Conservation (phyloP, 495 filamentous ascomycete genomes). For the Chaetomium fimeti region DNA sequence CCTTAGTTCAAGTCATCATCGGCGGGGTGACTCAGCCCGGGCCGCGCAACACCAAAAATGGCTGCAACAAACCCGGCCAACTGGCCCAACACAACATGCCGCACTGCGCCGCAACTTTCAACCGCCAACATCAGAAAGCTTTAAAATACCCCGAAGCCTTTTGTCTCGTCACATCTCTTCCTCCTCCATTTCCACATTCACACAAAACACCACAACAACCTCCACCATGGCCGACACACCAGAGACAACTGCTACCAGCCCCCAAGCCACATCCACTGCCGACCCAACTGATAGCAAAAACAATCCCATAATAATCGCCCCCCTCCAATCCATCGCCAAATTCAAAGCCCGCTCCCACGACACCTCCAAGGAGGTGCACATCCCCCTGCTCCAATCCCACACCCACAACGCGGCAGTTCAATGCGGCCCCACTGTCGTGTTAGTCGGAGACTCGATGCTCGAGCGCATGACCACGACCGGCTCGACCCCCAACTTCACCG, state of each 20-base stretch:
- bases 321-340: constrained; percentile 18
- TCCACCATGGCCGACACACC: neutral
- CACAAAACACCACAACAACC: neutral
- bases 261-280: neutral
- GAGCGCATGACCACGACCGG: constrained; percentile 36
- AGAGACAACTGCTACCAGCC: neutral
- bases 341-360: constrained; percentile 28
- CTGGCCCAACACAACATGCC: neutral
- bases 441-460: constrained; percentile 38
- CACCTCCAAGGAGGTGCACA: constrained; percentile 24
- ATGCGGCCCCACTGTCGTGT: constrained; percentile 18
- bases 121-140: neutral
- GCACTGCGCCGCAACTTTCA: neutral
- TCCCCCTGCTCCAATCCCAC: constrained; percentile 18
- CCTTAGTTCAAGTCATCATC: neutral
- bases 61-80: no score
- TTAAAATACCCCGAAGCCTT: neutral
- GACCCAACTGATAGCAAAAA: neutral
- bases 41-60: neutral
- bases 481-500: constrained; percentile 17
- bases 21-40: neutral
- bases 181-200: neutral
- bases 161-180: neutral
- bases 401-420: neutral
- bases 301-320: neutral